Percentiles rank a stretch among this genome's conserved stretches.
Conservation (phyloP, 257 asterid species). For the Plantago ovata region DNA sequence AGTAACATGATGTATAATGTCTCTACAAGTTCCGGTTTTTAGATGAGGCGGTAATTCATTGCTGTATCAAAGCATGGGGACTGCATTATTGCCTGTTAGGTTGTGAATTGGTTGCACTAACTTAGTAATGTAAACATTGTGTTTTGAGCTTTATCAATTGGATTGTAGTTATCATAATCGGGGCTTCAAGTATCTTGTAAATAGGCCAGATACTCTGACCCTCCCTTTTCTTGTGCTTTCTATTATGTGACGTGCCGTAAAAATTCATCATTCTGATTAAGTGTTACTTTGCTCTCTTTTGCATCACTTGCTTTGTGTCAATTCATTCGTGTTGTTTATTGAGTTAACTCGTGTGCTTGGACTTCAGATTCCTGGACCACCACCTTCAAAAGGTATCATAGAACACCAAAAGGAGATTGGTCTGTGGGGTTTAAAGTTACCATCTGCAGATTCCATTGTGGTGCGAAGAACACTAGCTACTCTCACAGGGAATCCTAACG, state of each 20-base stretch:
- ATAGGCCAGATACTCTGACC: no score
- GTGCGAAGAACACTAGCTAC: constrained; percentile 63
- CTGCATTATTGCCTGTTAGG: not conserved
- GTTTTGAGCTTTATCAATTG: no score
- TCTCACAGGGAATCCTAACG: constrained; percentile 55
- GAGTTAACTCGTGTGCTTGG: not conserved
- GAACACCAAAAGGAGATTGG: constrained; percentile 65
- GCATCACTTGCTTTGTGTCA: no score
- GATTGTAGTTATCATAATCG: not conserved
- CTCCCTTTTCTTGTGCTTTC: no score
- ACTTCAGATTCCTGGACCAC: constrained; percentile 77
- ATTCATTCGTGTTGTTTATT: not conserved
- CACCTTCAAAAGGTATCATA: constrained; percentile 45
- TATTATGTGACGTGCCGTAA: no score
- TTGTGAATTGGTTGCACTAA: not conserved
- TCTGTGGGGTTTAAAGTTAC: constrained; percentile 72
- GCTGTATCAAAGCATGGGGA: not conserved
- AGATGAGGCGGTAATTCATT: not conserved
- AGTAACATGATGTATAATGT: no score
- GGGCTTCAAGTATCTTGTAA: not conserved
- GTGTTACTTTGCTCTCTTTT: no score
- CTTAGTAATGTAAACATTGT: no score
- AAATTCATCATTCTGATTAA: no score
- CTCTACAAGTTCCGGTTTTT: no score
- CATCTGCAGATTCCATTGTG: constrained; percentile 79